Conservation (phyloP, 192 early-diverging fungal species). For the Haplosporangium gracile region DNA sequence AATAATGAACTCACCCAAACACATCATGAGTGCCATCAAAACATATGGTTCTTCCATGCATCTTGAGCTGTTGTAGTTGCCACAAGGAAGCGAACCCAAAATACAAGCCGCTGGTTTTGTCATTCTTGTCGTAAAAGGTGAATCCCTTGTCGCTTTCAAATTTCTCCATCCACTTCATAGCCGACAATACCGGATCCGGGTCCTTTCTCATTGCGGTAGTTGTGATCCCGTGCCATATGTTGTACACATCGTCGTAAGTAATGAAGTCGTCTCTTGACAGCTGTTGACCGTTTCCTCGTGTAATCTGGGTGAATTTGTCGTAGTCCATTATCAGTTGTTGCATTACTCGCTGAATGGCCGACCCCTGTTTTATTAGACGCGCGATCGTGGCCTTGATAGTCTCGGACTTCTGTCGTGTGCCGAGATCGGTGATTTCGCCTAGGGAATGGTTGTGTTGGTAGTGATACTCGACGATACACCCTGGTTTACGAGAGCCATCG, state of each 20-base stretch:
- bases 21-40: constrained; percentile 24
- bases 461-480: constrained; percentile 5
- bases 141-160: constrained; percentile 1
- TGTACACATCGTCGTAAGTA: constrained; percentile 46
- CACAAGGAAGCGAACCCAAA: constrained; percentile 36
- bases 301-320: constrained; percentile 12
- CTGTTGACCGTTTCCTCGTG: constrained; percentile 1
- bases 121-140: constrained; percentile 11
- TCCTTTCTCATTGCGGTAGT: constrained; percentile 25
- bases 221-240: constrained; percentile 18
- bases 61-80: constrained; percentile 11
- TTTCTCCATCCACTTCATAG: constrained; percentile 22
- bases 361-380: constrained; percentile 12
- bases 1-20: constrained; percentile 1
- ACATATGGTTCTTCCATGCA: constrained; percentile 9
- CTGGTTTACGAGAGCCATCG: background rate
- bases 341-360: constrained; percentile 14
- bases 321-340: constrained; percentile 21
- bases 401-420: constrained; percentile 13
- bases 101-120: background rate
- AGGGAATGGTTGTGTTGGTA: constrained; percentile 31
- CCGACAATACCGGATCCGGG: constrained; percentile 4
- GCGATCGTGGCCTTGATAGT: constrained; percentile 16
- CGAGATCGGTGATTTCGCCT: constrained; percentile 12
- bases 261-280: constrained; percentile 25